phyloP scores from a whole-genome alignment of 306 rosid species.

The Neltuma alba region DNA sequence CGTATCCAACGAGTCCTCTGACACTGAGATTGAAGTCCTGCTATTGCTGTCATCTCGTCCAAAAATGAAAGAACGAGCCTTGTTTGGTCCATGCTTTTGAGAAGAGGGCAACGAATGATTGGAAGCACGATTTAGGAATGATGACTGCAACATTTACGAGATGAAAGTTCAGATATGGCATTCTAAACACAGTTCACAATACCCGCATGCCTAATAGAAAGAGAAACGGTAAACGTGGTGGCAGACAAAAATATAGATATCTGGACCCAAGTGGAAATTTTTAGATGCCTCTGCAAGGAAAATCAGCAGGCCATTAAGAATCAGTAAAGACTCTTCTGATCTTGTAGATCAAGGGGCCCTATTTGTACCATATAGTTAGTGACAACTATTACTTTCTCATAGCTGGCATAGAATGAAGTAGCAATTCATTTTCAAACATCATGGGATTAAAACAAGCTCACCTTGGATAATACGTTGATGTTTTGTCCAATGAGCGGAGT shows the following conservation, averaged over 20 bases:
- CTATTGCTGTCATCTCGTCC: conserved; percentile 85
- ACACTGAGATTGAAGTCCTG: conserved; percentile 45
- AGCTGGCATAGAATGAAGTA: not conserved
- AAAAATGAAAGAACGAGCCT: conserved; percentile 74
- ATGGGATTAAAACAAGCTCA: conserved; percentile 40
- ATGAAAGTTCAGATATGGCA: conserved; percentile 27
- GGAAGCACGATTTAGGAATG: conserved; percentile 74
- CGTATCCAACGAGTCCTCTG: conserved; percentile 75
- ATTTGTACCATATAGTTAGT: not conserved
- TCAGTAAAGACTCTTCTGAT: not conserved
- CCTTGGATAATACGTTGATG: conserved; percentile 67
- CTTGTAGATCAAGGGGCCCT: not conserved
- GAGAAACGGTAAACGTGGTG: not conserved
- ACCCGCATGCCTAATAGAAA: not conserved
- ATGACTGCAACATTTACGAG: conserved; percentile 63
- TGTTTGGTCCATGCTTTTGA: conserved; percentile 61
- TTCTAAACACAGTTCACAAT: conserved; percentile 15
- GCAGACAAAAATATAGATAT: conserved; percentile 21
- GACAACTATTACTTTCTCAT: not conserved
- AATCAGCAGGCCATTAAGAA: not conserved
- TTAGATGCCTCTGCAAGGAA: conserved; percentile 8
- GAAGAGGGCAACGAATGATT: conserved; percentile 61
- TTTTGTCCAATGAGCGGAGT: conserved; percentile 55
- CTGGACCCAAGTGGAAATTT: conserved; percentile 8
- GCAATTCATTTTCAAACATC: conserved; percentile 9